A percentile compares a stretch with the other conserved stretches of the same genome.
These are phyloP conservation scores for Cairneyella variabilis DNA, from an alignment of 495 filamentous ascomycete genomes.

Conservation along the genomic window DNA sequence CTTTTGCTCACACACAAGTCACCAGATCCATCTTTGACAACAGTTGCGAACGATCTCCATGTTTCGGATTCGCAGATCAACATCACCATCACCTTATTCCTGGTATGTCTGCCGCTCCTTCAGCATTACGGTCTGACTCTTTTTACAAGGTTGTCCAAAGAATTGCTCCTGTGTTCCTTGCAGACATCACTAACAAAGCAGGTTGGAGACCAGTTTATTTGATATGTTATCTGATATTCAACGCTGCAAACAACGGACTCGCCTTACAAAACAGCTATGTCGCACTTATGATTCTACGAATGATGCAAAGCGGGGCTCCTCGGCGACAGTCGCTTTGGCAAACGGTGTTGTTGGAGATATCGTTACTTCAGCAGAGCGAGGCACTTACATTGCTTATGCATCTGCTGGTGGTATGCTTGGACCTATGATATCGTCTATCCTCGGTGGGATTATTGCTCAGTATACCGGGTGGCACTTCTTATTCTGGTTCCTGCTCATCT, in stretches of 20 bases:
- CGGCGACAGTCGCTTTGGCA: conserved; percentile 44
- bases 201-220: conserved; percentile 56
- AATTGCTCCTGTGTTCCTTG: conserved; percentile 54
- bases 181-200: conserved; percentile 48
- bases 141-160: conserved; percentile 46
- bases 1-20: not conserved
- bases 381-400: conserved; percentile 41
- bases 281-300: conserved; percentile 49
- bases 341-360: conserved; percentile 52
- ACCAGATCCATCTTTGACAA: conserved; percentile 18
- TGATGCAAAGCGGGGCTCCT: conserved; percentile 49
- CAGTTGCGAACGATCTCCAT: conserved; percentile 18
- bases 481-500: conserved; percentile 65
- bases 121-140: not conserved
- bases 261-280: conserved; percentile 48
- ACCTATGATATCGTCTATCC: conserved; percentile 53
- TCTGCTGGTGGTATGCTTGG: conserved; percentile 35
- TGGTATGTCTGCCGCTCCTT: conserved; percentile 29
- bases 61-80: conserved; percentile 20
- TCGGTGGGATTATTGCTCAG: conserved; percentile 57
- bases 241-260: conserved; percentile 50
- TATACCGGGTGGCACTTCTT: conserved; percentile 63
- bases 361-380: conserved; percentile 46
- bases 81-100: conserved; percentile 19
- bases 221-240: conserved; percentile 47